A percentile compares a stretch with the other conserved stretches of the same genome.
phyloP scores from a whole-genome alignment of 306 rosid species.

The cucumber (Cucumis sativus) region Cucumber_9930_V3 NC_026660.2:17176501-17177000 shows the following conservation, averaged over 20 bases:
- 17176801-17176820: slow-evolving; percentile 75
- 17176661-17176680: not conserved
- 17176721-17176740: slow-evolving; percentile 93
- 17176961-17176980: not conserved
- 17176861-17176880: not conserved
- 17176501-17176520: not conserved
- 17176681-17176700: not conserved
- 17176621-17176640: not conserved
- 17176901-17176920: not conserved
- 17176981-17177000: not conserved
- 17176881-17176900: not conserved
- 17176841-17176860: not conserved
- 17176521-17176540: not conserved
- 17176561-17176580: not conserved
- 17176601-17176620: not conserved
- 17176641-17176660: not conserved
- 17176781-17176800: slow-evolving; percentile 86
- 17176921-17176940: not conserved
- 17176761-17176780: slow-evolving; percentile 98
- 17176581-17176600: not conserved
- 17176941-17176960: not conserved
- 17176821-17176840: slow-evolving; percentile 51
- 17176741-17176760: slow-evolving; percentile 96
- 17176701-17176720: slow-evolving; percentile 49
- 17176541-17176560: not conserved